Base-by-base conservation (phyloP, 2,329 filamentous ascomycete species). In the Ceratocystis variospora region DNA sequence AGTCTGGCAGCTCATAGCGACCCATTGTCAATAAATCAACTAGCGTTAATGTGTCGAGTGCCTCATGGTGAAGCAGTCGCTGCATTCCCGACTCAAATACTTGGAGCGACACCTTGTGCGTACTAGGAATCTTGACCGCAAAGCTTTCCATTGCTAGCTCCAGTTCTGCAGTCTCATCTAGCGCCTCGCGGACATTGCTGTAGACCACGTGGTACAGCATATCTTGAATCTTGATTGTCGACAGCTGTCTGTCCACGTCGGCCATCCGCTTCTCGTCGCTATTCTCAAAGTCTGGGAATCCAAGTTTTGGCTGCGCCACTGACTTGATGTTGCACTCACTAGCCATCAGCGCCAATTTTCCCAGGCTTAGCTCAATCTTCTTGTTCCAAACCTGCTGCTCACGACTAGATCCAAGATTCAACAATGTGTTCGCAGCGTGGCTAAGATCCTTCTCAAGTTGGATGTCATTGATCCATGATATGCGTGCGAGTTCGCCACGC, bases 391-490 rank as follows among this genome's bases (percentile, higher is more conserved):
- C 77, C 71, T 92, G 87, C 64, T 84, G 82, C 74, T 96, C 92
- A 65, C 85, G 83, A 62, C 81, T 80, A 22, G 87, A 77, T 0
- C 89, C 91, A 22, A 92, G 80, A 6, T 83, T 78, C 55, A 88
- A 78, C 61, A 99, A 80, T 0, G 86, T 87, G 53, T 84, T 77
- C 4, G 87, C 86, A 10, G 93, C 92, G 66, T 84, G 82, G 12
- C 83, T 79, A 69, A 90, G 90, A 71, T 96, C 85, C 67, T 85
- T 81, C 73, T 94, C 89, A 28, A 83, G 81, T 68, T 86, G 80
- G 6, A 97, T 82, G 73, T 97, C 92, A 73, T 99, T 95, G 77
- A 99, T 96, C 94, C 94, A 99, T 62, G 87, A 86, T 57, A 99
- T 80, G 71, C 90, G 90, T 33, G 87, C 86, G 69, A 90, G 84